Conservation (phyloP, 176 grass and related monocot species). For the Pontederia paniculata region DNA sequence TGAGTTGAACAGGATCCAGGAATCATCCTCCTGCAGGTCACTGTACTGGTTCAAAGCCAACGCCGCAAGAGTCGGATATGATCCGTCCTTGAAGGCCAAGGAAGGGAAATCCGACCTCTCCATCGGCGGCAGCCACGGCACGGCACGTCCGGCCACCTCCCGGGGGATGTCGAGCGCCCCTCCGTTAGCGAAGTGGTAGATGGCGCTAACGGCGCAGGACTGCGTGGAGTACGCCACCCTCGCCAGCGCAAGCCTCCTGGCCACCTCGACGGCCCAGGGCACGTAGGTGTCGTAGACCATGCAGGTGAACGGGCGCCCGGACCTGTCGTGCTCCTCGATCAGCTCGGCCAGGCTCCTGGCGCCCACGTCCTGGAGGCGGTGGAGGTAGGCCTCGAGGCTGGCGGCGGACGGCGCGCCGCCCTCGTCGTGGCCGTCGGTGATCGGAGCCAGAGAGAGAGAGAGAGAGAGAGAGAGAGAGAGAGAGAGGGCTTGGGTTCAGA, state of each 20-base stretch:
- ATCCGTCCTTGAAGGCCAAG: conserved; percentile 14
- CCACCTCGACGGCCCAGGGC: conserved; percentile 28
- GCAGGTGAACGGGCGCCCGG: conserved; percentile 26
- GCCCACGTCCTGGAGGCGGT: conserved; percentile 4
- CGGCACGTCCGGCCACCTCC: background rate
- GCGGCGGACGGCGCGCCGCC: conserved; percentile 35
- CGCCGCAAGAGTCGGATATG: conserved; percentile 19
- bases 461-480: too few relatives aligned
- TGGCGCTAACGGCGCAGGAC: conserved; percentile 42
- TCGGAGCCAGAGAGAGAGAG: conserved; percentile 15
- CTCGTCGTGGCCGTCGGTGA: conserved; percentile 56
- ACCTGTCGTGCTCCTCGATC: conserved; percentile 12
- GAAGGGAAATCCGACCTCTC: conserved; percentile 52
- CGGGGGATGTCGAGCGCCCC: conserved; percentile 23
- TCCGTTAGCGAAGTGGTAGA: conserved; percentile 34
- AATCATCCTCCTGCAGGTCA: conserved; percentile 13
- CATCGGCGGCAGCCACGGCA: conserved; percentile 36
- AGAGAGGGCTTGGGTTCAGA: too few relatives aligned
- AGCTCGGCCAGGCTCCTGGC: conserved; percentile 28
- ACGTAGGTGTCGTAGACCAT: conserved; percentile 44
- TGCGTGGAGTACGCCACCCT: conserved; percentile 43
- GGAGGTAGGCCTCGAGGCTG: conserved; percentile 25
- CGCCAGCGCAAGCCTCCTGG: conserved; percentile 1
- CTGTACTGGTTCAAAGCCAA: conserved; percentile 36
- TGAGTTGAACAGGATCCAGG: conserved; percentile 58